A percentile compares a stretch with the other conserved stretches of the same genome.
phyloP scores from a whole-genome alignment of 2,329 filamentous ascomycete species.

The Beauveria sp. region DNA sequence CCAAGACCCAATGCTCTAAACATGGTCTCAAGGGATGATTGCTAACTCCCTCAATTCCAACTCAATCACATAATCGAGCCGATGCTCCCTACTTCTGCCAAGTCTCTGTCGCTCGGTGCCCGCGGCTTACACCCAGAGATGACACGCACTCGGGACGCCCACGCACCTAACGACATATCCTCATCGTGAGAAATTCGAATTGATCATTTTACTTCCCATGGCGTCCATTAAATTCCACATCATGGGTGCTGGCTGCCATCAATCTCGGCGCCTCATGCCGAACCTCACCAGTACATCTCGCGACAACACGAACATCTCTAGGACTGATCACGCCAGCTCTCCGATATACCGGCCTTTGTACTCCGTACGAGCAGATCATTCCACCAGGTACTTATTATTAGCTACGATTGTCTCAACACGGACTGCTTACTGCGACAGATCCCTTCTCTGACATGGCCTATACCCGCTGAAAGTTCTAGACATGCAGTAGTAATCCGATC shows the following conservation, averaged over 20 bases:
- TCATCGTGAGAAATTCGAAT: background rate
- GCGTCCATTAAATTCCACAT: background rate
- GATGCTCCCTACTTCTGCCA: background rate
- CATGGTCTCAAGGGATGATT: background rate
- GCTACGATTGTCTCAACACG: background rate
- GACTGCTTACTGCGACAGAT: background rate
- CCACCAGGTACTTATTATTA: background rate
- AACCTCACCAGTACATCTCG: no score
- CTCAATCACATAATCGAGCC: background rate
- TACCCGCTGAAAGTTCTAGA: background rate
- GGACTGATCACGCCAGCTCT: background rate
- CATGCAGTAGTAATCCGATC: background rate
- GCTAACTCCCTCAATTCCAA: background rate
- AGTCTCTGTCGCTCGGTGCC: background rate
- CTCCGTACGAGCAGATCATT: background rate
- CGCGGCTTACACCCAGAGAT: background rate
- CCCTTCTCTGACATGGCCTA: background rate
- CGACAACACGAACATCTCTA: background rate
- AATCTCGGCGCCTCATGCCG: background rate
- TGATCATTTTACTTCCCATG: background rate
- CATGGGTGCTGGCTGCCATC: background rate
- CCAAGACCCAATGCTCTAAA: background rate
- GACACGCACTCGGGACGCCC: background rate
- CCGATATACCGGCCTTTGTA: background rate
- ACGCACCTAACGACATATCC: background rate